Base-by-base conservation (phyloP, 805 yeast genomes). In the Saturnispora saitoi region DNA sequence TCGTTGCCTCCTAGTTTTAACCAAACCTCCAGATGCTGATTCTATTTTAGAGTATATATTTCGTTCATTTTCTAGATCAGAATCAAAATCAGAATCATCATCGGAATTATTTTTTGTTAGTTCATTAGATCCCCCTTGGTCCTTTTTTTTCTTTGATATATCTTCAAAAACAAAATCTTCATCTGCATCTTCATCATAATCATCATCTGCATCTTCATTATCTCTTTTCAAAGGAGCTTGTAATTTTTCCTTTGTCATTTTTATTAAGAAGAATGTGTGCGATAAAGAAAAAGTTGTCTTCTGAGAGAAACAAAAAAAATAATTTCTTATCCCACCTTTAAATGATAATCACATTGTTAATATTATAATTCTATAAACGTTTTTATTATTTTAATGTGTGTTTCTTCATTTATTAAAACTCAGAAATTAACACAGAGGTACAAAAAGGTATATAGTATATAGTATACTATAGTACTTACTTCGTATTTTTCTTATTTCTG, bases 1-100 rank as follows among this genome's bases (percentile, higher is more conserved):
- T 42, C 56, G 45, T 30, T 56, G 56, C 6, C 39, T 40, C 42
- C 59, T 47, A 5, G 54, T 52, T 39, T 53, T 54, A 24, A 55
- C 42, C 7, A 54, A 43, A 11, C 59, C 58, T 17, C 57, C 59
- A 7, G 48, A 42, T 14, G 39, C 51, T 9, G 48, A 46, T 11
- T 39, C 41, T 6, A 46, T 12, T 5, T 31, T 12, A 12, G 44
- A 26, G 32, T 39, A 46, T 32, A 32, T 46, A 12, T 29, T 20
- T 15, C 14, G 24, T 11, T 24, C 38, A 40, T 26, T 29, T 12
- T 46, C 48, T 32, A 19, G 32, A 17, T 15, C 28, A 14, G 32
- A 36, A 11, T 36, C 36, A 24, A 19, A 31, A 26, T 46, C 48
- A 4, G 44, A 46, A 17, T 31, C 48, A 19, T 32, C 32, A n/a